Percentiles rank a stretch among this genome's conserved stretches.
phyloP scores from a whole-genome alignment of 208 protist species.

The Wallacemonas rigidus region DNA sequence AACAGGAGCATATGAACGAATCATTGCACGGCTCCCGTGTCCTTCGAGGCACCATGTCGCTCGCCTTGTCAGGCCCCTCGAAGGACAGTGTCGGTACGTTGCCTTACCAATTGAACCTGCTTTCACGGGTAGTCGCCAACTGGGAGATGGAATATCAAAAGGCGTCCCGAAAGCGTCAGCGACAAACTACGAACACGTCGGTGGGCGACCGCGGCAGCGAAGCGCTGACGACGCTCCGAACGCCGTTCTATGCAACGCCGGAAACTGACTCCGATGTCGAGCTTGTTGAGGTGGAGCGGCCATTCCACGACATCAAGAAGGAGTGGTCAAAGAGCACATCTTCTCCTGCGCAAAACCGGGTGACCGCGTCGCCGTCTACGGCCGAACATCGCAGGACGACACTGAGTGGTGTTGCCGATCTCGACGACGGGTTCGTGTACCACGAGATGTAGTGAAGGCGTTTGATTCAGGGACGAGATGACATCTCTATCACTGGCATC shows the following conservation, averaged over 20 bases:
- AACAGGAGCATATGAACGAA: conserved; percentile 64
- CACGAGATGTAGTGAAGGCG: conserved; percentile 60
- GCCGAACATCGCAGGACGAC: not conserved
- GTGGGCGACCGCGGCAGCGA: too few relatives aligned
- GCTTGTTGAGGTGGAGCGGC: conserved; percentile 27
- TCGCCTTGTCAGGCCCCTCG: not conserved
- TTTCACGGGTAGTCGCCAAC: conserved; percentile 78
- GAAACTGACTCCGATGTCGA: conserved; percentile 43
- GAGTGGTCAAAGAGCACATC: conserved; percentile 40
- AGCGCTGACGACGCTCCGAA: too few relatives aligned
- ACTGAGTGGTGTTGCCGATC: conserved; percentile 62
- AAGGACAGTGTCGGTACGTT: conserved; percentile 24
- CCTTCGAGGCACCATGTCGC: conserved; percentile 9
- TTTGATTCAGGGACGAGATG: too few relatives aligned
- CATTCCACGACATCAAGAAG: conserved; percentile 57
- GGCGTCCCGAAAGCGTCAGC: conserved; percentile 30
- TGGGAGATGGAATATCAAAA: conserved; percentile 83
- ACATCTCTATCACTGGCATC: too few relatives aligned
- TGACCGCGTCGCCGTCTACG: too few relatives aligned
- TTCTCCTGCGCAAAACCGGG: not conserved
- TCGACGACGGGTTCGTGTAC: conserved; percentile 83
- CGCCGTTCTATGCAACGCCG: too few relatives aligned
- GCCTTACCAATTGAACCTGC: conserved; percentile 71
- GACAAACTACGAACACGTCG: not conserved
- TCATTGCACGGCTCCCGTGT: conserved; percentile 30